Conservation (phyloP, 2,329 filamentous ascomycete genomes). For the Claviceps humidiphila region DNA sequence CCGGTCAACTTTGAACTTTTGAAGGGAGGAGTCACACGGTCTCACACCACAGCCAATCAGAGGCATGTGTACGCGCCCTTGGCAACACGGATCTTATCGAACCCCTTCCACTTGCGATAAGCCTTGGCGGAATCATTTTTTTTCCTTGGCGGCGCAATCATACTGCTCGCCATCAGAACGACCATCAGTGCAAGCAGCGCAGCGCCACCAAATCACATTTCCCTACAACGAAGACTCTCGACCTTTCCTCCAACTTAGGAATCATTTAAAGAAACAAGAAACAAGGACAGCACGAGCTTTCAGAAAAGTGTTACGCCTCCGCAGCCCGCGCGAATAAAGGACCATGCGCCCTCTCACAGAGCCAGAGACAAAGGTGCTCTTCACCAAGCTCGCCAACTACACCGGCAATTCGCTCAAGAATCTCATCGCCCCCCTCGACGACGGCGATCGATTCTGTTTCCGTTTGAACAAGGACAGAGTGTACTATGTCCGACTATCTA, state of each 20-base stretch:
- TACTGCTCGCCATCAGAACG: not conserved
- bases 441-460: constrained; percentile 72
- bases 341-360: constrained; percentile 72
- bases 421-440: constrained; percentile 61
- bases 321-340: not conserved
- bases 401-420: constrained; percentile 76
- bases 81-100: not conserved
- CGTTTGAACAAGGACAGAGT: constrained; percentile 70
- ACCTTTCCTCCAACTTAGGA: not conserved
- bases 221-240: not conserved
- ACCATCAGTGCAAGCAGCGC: not conserved
- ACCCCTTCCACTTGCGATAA: constrained; percentile 2
- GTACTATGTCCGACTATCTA: constrained; percentile 80
- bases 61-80: not conserved
- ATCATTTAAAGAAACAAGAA: not conserved
- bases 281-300: not conserved
- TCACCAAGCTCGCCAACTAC: constrained; percentile 89
- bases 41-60: not conserved
- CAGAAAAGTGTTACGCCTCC: not conserved
- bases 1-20: not conserved
- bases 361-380: constrained; percentile 65
- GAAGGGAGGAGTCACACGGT: not conserved
- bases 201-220: not conserved
- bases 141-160: not conserved
- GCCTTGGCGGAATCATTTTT: constrained; percentile 1